Conservation (phyloP, 345 rosid species). For the Euphorbia tirucalli region DNA sequence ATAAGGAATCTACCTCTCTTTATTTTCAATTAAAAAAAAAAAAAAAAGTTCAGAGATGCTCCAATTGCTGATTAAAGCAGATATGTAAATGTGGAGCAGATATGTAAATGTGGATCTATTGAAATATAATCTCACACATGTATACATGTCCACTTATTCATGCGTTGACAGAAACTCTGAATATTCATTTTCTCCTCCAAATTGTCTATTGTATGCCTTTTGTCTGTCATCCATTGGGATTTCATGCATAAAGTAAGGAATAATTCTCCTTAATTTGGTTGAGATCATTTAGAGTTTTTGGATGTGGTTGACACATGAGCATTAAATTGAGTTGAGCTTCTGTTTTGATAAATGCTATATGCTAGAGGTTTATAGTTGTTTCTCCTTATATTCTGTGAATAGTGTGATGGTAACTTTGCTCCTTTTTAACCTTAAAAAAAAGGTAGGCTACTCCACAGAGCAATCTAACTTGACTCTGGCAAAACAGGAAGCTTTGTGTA, state of each 20-base stretch:
- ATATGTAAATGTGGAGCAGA: background rate
- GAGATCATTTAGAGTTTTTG: background rate
- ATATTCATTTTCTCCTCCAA: background rate
- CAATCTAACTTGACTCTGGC: background rate
- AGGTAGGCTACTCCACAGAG: background rate
- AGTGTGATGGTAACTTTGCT: background rate
- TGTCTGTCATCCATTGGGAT: background rate
- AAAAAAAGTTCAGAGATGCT: background rate
- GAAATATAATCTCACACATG: background rate
- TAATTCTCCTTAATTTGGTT: background rate
- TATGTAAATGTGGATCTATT: background rate
- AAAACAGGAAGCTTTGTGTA: background rate
- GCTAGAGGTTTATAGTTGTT: background rate
- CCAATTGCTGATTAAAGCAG: background rate
- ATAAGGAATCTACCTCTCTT: background rate
- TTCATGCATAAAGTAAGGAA: background rate
- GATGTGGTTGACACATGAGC: background rate
- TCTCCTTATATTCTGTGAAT: background rate
- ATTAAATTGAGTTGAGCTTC: background rate
- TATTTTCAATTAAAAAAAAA: background rate
- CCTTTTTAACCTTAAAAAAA: background rate
- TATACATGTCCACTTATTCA: background rate
- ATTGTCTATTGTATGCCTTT: background rate
- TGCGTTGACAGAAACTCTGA: background rate
- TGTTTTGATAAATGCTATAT: background rate